Evolutionary conservation across 768 basidiomycete genomes (phyloP), one percentile per base, ranked within the genome.

Genomic region (Gymnopilus dilepis): DNA sequence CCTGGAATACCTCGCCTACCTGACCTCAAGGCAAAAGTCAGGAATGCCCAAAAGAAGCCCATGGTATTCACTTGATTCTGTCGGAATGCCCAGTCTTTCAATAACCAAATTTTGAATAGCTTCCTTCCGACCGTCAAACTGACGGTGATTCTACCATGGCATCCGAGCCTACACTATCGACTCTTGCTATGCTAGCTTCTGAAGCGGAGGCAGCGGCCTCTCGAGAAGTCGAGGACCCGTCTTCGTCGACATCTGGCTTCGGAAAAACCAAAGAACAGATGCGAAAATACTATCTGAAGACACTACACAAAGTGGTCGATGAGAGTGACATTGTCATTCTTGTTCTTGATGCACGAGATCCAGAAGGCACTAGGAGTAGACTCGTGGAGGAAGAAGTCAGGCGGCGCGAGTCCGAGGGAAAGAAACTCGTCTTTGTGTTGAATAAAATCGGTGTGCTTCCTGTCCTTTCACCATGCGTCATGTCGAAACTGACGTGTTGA

Each of bases 331-430:
- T 99, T 31, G 77, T 99, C 53, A 82, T 99, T 45, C 89, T 92
- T 34, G 92, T 94, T 0, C 81, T 99, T 15, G 97, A 99, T 76
- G 96, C 96, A 0, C 81, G 97, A 40, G 97, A 99, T 78, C 97
- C 97, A 2, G 91, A 97, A 60, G 96, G 97, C 0, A 96, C 94
- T 41, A 77, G 97, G 65, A 97, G 94, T 75, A 82, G 90, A 54
- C 82, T 97, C 38, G 95, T 99, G 4, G 97, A 99, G 73, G 94
- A 97, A 70, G 96, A 97, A 72, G 95, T 97, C 0, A 80, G 91
- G 45, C 80, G 93, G 64, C 82, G 92, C 34, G 95, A 96, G 71
- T 80, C 79, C 22, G 92, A 97, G 64, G 92, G 95, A 7, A 99
- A 99, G 80, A 92, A 88, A 71, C 78, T 99, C 30, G 88, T 99